A percentile compares a stretch with the other conserved stretches of the same genome.
Conservation (phyloP, 306 rosid genomes). For the Cyamopsis tetragonoloba region DNA sequence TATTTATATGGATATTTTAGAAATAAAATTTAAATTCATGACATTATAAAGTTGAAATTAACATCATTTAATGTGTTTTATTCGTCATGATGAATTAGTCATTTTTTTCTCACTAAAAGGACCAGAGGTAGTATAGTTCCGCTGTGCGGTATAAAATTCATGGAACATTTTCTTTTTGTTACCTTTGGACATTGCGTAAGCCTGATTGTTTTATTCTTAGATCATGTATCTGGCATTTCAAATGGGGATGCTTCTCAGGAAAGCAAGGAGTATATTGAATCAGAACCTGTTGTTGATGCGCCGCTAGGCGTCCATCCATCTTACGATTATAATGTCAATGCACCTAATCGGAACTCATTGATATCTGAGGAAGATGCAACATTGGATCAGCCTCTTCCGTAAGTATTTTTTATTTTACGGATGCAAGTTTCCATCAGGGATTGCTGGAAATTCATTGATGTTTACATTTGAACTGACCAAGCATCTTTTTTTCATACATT, state of each 20-base stretch:
- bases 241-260: conserved; percentile 37
- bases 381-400: conserved; percentile 40
- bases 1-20: no score
- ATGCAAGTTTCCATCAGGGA: conserved; percentile 1
- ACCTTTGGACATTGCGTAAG: conserved; percentile 29
- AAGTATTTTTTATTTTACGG: conserved; percentile 22
- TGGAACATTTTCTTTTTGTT: not conserved
- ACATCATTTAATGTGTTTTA: no score
- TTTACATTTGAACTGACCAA: conserved; percentile 24
- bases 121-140: conserved; percentile 2
- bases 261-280: conserved; percentile 26
- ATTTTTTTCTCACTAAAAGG: no score
- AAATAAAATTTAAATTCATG: no score
- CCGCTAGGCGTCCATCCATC: conserved; percentile 11
- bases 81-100: no score
- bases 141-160: conserved; percentile 1
- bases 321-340: conserved; percentile 26
- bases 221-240: conserved; percentile 30
- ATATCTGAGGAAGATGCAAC: conserved; percentile 32
- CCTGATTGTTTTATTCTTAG: conserved; percentile 41
- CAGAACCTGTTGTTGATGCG: conserved; percentile 34
- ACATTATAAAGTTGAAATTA: no score
- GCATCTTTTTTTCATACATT: conserved; percentile 5
- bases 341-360: conserved; percentile 28
- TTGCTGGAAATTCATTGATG: not conserved